These are phyloP conservation scores for Metarhizium humberi DNA, from an alignment of 2,329 filamentous ascomycete species.

Conservation along the genomic window DNA sequence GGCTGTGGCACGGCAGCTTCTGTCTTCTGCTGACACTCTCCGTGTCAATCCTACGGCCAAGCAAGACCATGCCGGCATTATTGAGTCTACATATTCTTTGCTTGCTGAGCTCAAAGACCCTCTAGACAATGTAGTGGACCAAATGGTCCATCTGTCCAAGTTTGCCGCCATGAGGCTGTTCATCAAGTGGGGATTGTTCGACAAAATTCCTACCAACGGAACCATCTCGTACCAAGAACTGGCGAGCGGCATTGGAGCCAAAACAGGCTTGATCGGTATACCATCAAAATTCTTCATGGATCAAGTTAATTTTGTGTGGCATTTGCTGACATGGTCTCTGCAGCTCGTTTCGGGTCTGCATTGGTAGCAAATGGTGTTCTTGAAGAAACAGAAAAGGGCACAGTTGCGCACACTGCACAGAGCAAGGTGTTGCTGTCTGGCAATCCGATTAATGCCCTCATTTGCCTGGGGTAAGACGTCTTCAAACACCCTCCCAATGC, in stretches of 20 bases:
- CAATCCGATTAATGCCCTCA: background rate
- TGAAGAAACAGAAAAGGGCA: background rate
- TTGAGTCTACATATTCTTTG: conserved; percentile 1
- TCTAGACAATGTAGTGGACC: conserved; percentile 2
- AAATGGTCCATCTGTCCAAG: conserved; percentile 6
- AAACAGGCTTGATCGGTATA: conserved; percentile 6
- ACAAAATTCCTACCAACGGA: conserved; percentile 18
- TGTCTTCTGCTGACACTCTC: background rate
- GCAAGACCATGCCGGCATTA: background rate
- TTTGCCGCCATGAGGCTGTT: conserved; percentile 17
- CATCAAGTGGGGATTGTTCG: conserved; percentile 22
- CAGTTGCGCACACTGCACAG: background rate
- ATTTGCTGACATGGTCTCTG: background rate
- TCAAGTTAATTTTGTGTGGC: background rate
- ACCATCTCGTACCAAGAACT: conserved; percentile 18
- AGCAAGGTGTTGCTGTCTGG: background rate
- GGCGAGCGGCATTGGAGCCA: conserved; percentile 16
- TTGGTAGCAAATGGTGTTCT: conserved; percentile 2
- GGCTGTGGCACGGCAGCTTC: background rate
- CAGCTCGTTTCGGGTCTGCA: conserved; percentile 3
- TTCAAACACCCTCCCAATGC: background rate
- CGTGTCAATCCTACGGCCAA: background rate
- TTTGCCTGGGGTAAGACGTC: background rate
- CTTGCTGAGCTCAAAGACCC: background rate
- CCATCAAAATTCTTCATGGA: background rate